A percentile compares a stretch with the other conserved stretches of the same genome.
phyloP scores from a whole-genome alignment of 2,329 filamentous ascomycete species.

The Sporothrix luriei region DNA sequence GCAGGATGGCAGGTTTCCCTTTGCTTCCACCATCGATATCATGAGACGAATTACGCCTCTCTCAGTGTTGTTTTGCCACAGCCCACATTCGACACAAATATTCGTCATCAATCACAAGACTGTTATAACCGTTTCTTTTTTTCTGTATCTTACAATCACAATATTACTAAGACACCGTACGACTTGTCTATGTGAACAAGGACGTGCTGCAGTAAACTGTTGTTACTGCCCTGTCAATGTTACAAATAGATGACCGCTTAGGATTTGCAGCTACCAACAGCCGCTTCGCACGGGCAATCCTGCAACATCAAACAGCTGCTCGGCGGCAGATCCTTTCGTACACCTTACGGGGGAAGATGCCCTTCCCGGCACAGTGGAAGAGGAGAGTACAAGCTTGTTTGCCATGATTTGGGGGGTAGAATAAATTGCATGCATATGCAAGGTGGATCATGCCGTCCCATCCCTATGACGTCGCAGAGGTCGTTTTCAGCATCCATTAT shows the following conservation, averaged over 20 bases:
- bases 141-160: too few relatives aligned
- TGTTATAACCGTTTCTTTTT: too few relatives aligned
- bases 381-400: not conserved
- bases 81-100: not conserved
- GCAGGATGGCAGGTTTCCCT: constrained; percentile 4
- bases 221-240: too few relatives aligned
- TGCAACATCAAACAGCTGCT: not conserved
- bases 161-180: too few relatives aligned
- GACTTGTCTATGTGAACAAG: not conserved
- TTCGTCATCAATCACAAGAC: too few relatives aligned
- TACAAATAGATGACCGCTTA: too few relatives aligned
- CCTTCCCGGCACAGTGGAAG: not conserved
- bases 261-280: not conserved
- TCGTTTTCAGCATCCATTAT: not conserved
- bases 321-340: not conserved
- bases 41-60: too few relatives aligned
- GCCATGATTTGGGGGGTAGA: not conserved
- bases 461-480: not conserved
- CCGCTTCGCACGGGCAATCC: constrained; percentile 3
- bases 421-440: constrained; percentile 28
- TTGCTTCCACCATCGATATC: not conserved
- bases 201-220: not conserved
- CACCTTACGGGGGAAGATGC: not conserved
- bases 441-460: not conserved
- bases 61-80: too few relatives aligned